phyloP scores from a whole-genome alignment of 331 rosid species.

The Phaseolus coccineus region DNA sequence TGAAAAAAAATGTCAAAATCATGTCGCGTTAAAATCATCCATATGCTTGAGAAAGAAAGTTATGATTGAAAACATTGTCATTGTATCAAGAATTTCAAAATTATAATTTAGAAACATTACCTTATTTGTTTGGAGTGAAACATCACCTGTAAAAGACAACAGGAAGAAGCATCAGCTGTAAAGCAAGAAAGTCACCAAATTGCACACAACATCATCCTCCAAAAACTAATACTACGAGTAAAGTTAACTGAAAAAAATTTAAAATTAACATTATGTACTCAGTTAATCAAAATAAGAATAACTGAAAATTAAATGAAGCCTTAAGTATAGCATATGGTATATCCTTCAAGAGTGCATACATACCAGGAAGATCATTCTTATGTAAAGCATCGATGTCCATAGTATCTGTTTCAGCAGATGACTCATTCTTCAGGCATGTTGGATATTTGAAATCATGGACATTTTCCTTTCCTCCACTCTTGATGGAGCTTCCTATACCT shows the following conservation, averaged over 20 bases:
- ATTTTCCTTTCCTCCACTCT: slow-evolving; percentile 53
- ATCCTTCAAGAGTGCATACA: slow-evolving; percentile 22
- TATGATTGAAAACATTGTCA: slow-evolving; percentile 6
- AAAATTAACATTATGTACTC: slow-evolving; percentile 6
- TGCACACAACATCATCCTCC: slow-evolving; percentile 29
- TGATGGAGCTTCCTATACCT: slow-evolving; percentile 53
- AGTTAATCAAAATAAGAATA: slow-evolving; percentile 20
- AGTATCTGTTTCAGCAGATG: slow-evolving; percentile 77
- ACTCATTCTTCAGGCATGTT: slow-evolving; percentile 58
- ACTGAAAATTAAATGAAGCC: slow-evolving; percentile 12
- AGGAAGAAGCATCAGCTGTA: slow-evolving; percentile 48
- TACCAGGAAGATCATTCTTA: slow-evolving; percentile 67
- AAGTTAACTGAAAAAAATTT: slow-evolving; percentile 33
- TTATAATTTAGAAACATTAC: slow-evolving; percentile 51
- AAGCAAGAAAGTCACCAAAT: slow-evolving; percentile 40
- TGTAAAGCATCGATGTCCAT: slow-evolving; percentile 71
- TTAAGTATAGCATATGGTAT: slow-evolving; percentile 23
- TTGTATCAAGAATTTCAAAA: slow-evolving; percentile 40
- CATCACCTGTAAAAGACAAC: slow-evolving; percentile 60
- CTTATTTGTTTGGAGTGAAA: slow-evolving; percentile 58
- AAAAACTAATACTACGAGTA: slow-evolving; percentile 12
- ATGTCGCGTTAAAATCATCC: slow-evolving; percentile 17
- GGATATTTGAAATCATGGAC: slow-evolving; percentile 47
- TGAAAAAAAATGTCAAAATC: background rate
- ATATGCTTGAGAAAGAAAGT: slow-evolving; percentile 36